Base-by-base conservation (phyloP, 163 green algal species). In the Smithsoniella earleae region DNA sequence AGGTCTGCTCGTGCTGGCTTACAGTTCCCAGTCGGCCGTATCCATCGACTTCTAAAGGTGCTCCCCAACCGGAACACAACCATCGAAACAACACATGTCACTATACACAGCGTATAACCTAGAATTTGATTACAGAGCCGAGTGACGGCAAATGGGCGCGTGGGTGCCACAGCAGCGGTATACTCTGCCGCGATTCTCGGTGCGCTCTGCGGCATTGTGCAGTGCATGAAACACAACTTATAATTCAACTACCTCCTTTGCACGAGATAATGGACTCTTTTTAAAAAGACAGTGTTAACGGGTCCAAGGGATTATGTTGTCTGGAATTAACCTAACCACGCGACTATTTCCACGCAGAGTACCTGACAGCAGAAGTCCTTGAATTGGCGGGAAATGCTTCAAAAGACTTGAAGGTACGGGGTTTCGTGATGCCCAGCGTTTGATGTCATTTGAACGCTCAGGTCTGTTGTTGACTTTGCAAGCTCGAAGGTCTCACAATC, bases 381-480 rank as follows among this genome's bases (percentile, higher is more conserved):
- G 94, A 98, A 89, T 80, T 99, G 74, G 94, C 94, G 6, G 94
- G 94, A 33, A 99, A 99, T 79, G 95, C 95, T 25, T 98, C 93
- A 74, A 99, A 99, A 87, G 94, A 99, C 85, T 83, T 99, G 22
- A 99, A 99, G 92, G 91, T 94, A 73, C 62, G 80, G 38, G 2
- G 37, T 27, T 62, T 73, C n/a, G 13, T 2, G 8, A 27, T 64
- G 13, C 49, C 33, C 16, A 27, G 25, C 49, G 18, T 69, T 49
- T 49, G 10, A 49, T 49, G 10, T 22, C 40, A 13, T 22, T 49
- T 49, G 10, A 49, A 49, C 13, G 40, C 13, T 49, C 40, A 10
- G 10, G 40, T 49, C 10, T 49, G 40, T 49, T 49, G 40, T n/a
- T n/a, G n/a, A n/a, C n/a, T n/a, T n/a, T n/a, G n/a, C n/a, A n/a